Conservation (phyloP, 208 protist species). For the Trypanosomatidae sp. region DNA sequence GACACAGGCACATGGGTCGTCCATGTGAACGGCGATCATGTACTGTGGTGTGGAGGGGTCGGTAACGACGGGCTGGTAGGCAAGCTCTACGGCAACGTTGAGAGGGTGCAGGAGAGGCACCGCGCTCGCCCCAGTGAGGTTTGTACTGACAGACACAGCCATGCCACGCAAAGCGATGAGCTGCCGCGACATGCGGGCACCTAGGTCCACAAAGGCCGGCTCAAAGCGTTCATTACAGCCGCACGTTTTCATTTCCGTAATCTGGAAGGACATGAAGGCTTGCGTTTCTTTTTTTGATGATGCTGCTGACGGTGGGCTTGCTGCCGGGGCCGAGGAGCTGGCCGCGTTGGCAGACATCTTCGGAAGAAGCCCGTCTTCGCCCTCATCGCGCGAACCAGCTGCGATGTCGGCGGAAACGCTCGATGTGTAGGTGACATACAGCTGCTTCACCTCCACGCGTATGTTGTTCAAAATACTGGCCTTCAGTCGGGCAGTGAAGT, state of each 20-base stretch:
- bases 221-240: slow-evolving; percentile 56
- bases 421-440: slow-evolving; percentile 56
- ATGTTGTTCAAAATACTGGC: slow-evolving; percentile 83
- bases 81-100: slow-evolving; percentile 18
- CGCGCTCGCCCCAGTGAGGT: neutral
- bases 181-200: slow-evolving; percentile 51
- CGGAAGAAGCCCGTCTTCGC: too few species aligned
- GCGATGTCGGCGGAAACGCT: neutral
- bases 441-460: slow-evolving; percentile 48
- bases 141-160: slow-evolving; percentile 21
- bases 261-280: slow-evolving; percentile 28
- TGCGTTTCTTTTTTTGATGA: neutral
- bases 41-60: slow-evolving; percentile 21
- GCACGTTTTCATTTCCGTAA: slow-evolving; percentile 46
- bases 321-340: too few species aligned
- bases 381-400: too few species aligned
- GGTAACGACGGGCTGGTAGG: slow-evolving; percentile 27
- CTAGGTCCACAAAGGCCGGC: slow-evolving; percentile 40
- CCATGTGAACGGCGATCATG: slow-evolving; percentile 30
- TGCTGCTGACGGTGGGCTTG: too few species aligned
- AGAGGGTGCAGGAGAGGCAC: slow-evolving; percentile 20
- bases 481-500: slow-evolving; percentile 75
- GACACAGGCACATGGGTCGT: slow-evolving; percentile 21
- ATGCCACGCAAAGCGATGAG: slow-evolving; percentile 51
- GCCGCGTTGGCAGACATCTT: too few species aligned